A percentile compares a stretch with the other conserved stretches of the same genome.
Evolutionary conservation across 1,284 basidiomycete genomes (phyloP).

Genomic region (Ceratobasidium sp.): DNA sequence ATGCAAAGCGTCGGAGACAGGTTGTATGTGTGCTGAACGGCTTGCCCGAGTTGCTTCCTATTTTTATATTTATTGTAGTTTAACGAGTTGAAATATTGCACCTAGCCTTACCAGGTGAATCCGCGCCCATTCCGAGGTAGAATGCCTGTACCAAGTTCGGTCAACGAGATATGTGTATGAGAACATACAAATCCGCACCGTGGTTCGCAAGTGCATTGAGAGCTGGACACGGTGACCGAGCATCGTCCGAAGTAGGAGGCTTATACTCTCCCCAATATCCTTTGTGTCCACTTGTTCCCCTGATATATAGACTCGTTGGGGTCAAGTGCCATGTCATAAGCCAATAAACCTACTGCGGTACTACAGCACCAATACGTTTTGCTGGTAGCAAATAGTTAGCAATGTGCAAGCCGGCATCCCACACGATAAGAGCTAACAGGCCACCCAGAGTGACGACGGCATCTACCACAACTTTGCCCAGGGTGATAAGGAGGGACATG

Average conservation of each 20-base stretch:
- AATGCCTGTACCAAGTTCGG: slow-evolving; percentile 4
- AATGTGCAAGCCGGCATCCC: slow-evolving; percentile 29
- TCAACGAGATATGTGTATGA: no score
- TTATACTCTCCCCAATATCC: slow-evolving; percentile 26
- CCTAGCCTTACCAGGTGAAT: slow-evolving; percentile 30
- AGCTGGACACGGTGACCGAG: slow-evolving; percentile 32
- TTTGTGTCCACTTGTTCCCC: slow-evolving; percentile 8
- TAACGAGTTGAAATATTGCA: no score
- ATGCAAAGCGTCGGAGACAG: slow-evolving; percentile 39
- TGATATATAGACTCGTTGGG: slow-evolving; percentile 5
- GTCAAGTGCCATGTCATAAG: not conserved
- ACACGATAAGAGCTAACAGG: slow-evolving; percentile 2
- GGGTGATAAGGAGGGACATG: not conserved
- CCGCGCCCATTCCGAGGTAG: slow-evolving; percentile 37
- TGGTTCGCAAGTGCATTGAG: slow-evolving; percentile 39
- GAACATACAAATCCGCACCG: slow-evolving; percentile 1
- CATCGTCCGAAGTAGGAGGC: slow-evolving; percentile 25
- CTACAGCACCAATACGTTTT: not conserved
- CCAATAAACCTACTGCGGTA: not conserved
- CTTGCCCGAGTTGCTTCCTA: slow-evolving; percentile 36
- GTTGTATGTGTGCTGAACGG: slow-evolving; percentile 37
- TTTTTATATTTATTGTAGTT: no score
- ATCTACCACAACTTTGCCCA: not conserved
- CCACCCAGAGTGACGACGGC: not conserved
- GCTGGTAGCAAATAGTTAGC: slow-evolving; percentile 7